Evolutionary conservation across 2,329 filamentous ascomycete genomes (phyloP).

Genomic region (Endoconidiophora polonica): DNA sequence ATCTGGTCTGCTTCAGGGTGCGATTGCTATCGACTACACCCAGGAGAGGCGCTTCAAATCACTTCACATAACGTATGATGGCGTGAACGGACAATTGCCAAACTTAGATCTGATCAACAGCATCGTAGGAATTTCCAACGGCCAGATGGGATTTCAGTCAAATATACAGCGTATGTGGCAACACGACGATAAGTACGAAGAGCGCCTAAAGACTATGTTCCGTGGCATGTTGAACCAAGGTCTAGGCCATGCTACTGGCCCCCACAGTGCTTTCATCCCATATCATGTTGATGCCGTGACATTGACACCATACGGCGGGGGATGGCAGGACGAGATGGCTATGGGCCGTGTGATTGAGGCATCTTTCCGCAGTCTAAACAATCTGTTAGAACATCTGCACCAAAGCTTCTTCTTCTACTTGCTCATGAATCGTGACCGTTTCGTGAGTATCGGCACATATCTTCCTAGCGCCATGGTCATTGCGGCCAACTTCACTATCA

Average conservation of each 20-base stretch:
- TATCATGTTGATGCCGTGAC: slow-evolving; percentile 97
- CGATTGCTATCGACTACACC: slow-evolving; percentile 83
- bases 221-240: slow-evolving; percentile 87
- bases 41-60: slow-evolving; percentile 72
- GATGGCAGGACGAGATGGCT: slow-evolving; percentile 96
- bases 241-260: slow-evolving; percentile 71
- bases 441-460: slow-evolving; percentile 96
- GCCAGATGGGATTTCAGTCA: slow-evolving; percentile 80
- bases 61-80: slow-evolving; percentile 85
- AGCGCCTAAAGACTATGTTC: slow-evolving; percentile 74
- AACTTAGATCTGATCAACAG: slow-evolving; percentile 96
- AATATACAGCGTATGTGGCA: slow-evolving; percentile 80
- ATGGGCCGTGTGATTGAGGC: slow-evolving; percentile 81
- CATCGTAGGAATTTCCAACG: slow-evolving; percentile 67
- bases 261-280: slow-evolving; percentile 90
- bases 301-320: slow-evolving; percentile 75
- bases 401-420: slow-evolving; percentile 99
- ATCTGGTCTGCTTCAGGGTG: slow-evolving; percentile 82
- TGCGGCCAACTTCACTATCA: slow-evolving; percentile 87
- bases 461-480: slow-evolving; percentile 95
- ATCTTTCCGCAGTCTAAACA: slow-evolving; percentile 85
- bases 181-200: slow-evolving; percentile 60
- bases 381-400: slow-evolving; percentile 87
- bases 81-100: slow-evolving; percentile 84
- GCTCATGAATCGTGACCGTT: slow-evolving; percentile 76